Evolutionary conservation across 2,329 filamentous ascomycete genomes (phyloP).

Genomic region (Xylaria sp.): DNA sequence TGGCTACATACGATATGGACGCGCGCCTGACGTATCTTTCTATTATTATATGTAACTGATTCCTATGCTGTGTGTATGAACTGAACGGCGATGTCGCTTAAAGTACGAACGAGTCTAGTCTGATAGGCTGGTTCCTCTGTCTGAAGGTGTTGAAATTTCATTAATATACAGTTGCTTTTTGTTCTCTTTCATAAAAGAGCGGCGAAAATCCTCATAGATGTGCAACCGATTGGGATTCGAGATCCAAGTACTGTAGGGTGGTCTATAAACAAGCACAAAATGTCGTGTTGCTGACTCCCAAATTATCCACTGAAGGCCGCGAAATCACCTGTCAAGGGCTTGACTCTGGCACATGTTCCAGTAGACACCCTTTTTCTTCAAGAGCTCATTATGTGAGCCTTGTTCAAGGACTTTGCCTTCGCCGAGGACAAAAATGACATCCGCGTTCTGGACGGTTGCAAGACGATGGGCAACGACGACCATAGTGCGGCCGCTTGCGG

Average conservation of each 20-base stretch:
- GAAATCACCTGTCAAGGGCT: conserved; percentile 62
- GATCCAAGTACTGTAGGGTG: background rate
- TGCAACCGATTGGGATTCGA: conserved; percentile 6
- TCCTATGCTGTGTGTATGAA: background rate
- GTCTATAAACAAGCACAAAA: conserved; percentile 1
- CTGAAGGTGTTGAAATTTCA: background rate
- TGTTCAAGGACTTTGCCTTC: conserved; percentile 68
- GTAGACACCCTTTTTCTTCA: conserved; percentile 64
- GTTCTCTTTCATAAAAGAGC: background rate
- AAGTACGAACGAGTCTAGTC: background rate
- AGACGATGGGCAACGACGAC: conserved; percentile 82
- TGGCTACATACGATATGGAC: background rate
- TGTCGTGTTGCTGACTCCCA: background rate
- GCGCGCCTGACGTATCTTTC: background rate
- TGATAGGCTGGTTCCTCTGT: background rate
- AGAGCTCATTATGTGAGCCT: conserved; percentile 63
- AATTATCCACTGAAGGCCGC: background rate
- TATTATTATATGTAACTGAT: background rate
- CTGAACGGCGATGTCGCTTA: background rate
- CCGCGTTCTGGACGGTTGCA: conserved; percentile 80
- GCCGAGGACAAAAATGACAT: conserved; percentile 83
- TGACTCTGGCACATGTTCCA: conserved; percentile 72
- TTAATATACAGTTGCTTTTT: conserved; percentile 15
- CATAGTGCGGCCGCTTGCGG: conserved; percentile 70
- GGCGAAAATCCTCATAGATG: background rate